phyloP scores from a whole-genome alignment of 2,329 filamentous ascomycete species.

The Diaporthe sp. region DNA sequence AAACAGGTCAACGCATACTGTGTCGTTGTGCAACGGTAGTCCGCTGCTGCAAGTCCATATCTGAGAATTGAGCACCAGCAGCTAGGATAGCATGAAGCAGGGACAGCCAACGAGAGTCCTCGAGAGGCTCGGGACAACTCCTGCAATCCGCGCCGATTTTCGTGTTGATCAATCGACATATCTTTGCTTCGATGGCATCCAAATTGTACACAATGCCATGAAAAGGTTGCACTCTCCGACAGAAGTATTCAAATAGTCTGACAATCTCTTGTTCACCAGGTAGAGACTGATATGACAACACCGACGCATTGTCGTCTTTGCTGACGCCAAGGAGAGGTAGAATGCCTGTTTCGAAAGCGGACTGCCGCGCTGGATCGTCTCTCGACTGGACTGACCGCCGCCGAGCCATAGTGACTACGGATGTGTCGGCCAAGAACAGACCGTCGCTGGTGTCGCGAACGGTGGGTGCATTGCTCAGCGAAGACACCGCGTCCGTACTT shows the following conservation, averaged over 20 bases:
- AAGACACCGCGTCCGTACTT: background rate
- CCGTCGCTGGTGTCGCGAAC: background rate
- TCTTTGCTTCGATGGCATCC: slow-evolving; percentile 6
- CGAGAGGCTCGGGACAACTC: background rate
- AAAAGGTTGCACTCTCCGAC: slow-evolving; percentile 19
- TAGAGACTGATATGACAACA: background rate
- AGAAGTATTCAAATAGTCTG: slow-evolving; percentile 8
- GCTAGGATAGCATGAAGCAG: slow-evolving; percentile 29
- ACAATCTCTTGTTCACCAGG: slow-evolving; percentile 22
- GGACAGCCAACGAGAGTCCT: slow-evolving; percentile 3
- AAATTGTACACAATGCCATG: slow-evolving; percentile 27
- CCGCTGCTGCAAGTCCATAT: slow-evolving; percentile 13
- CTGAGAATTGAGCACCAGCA: slow-evolving; percentile 29
- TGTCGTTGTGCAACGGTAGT: slow-evolving; percentile 3
- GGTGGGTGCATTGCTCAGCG: background rate
- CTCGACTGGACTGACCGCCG: background rate
- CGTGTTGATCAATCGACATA: slow-evolving; percentile 17
- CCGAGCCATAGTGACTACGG: background rate
- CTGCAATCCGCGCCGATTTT: background rate
- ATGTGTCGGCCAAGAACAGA: slow-evolving; percentile 10
- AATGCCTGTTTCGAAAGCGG: slow-evolving; percentile 14
- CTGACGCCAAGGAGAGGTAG: slow-evolving; percentile 18
- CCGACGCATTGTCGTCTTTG: background rate
- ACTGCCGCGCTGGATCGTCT: slow-evolving; percentile 1
- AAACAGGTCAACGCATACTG: background rate